These are phyloP conservation scores for Hypoxylon sp. DNA, from an alignment of 2,329 filamentous ascomycete genomes.

Conservation along the genomic window DNA sequence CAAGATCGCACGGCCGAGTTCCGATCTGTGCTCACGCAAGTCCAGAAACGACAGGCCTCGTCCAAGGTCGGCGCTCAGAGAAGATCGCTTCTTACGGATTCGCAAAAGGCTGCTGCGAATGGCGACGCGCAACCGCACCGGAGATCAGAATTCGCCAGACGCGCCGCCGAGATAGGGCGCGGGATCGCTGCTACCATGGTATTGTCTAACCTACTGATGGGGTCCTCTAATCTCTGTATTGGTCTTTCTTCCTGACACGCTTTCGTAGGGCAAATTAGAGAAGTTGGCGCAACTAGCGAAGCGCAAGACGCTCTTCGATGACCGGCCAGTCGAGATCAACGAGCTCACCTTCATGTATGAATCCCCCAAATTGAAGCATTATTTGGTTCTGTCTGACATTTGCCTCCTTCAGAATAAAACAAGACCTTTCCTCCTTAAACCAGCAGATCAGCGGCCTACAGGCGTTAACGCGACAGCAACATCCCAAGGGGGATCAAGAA, in stretches of 20 bases:
- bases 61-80: conserved; percentile 83
- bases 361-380: too few relatives aligned
- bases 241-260: conserved; percentile 3
- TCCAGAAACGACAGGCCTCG: conserved; percentile 81
- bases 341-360: conserved; percentile 85
- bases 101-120: conserved; percentile 74
- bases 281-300: conserved; percentile 94
- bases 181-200: conserved; percentile 90
- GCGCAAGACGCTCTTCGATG: conserved; percentile 96
- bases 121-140: conserved; percentile 64
- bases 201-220: not conserved
- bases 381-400: conserved; percentile 21
- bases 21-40: conserved; percentile 87
- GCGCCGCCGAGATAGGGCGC: conserved; percentile 90
- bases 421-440: conserved; percentile 87
- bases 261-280: conserved; percentile 79
- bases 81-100: conserved; percentile 81
- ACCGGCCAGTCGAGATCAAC: conserved; percentile 95
- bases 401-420: conserved; percentile 74
- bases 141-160: conserved; percentile 91
- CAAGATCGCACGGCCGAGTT: conserved; percentile 98
- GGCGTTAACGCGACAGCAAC: conserved; percentile 79
- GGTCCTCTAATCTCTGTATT: not conserved
- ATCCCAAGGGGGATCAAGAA: conserved; percentile 81
- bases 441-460: conserved; percentile 90